Base-by-base conservation (phyloP, 352 stramenopile species). In the Phytophthora pseudosyringae region DNA sequence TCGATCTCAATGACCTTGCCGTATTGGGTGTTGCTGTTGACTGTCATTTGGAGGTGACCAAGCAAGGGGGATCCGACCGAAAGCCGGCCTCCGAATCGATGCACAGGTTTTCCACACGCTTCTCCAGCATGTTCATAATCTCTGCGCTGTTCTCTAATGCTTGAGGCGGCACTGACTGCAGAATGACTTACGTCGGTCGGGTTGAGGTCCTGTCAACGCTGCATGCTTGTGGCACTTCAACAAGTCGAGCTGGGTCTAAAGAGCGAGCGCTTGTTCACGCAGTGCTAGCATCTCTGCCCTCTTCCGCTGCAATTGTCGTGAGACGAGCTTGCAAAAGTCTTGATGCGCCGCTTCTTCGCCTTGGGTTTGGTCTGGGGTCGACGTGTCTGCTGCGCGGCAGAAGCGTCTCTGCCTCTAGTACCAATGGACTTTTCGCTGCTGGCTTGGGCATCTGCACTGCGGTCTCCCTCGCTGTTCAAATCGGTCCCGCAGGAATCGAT, bases 1-100 rank as follows among this genome's bases (percentile, higher is more conserved):
- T 65, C 54, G 3, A 70, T 65, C 48, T 70, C 62, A 21, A 70
- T 56, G 25, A 65, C 38, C 28, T 70, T 65, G 32, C 54, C 62
- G 26, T 70, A 59, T 29, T 65, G 62, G 6, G 54, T 65, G 35
- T 65, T 60, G 43, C 21, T 7, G n/a, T 60, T 60, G 18, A 65
- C 54, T 8, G 59, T 58, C 54, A 70, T 55, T 38, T 70, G 31
- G 53, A 59, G 7, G 39, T 36, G 21, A 70, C 33, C 31, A 64
- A 44, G 11, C 47, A 65, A 6, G 62, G 62, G 25, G 41, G 46
- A 31, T 59, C 46, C 54, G 54, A 59, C 13, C 32, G 16, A 33
- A 70, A 40, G 3, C 36, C 38, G 13, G 45, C 29, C 26, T 43
- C 25, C 12, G 52, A 69, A n/a, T 64, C 46, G 33, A 44, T 13